These are phyloP conservation scores for Favolaschia claudopus DNA, from an alignment of 768 basidiomycete genomes.

Conservation along the genomic window DNA sequence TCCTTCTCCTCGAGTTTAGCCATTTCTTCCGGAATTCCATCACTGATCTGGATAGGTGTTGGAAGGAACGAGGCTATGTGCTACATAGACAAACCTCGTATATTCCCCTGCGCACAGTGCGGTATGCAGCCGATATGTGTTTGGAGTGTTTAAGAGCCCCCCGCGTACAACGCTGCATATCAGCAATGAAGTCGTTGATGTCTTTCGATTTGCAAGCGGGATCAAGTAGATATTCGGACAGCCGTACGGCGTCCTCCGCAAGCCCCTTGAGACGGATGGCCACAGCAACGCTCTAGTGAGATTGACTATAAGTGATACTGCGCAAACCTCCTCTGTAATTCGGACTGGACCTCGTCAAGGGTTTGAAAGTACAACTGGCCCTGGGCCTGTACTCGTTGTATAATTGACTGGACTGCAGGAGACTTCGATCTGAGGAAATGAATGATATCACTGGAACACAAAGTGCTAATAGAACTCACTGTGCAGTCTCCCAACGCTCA, in stretches of 20 bases:
- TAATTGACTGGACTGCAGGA: constrained; percentile 20
- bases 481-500: constrained; percentile 17
- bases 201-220: not conserved
- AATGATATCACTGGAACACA: not conserved
- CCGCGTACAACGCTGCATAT: not conserved
- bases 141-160: constrained; percentile 8
- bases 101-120: constrained; percentile 5
- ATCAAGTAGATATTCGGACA: not conserved
- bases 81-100: not conserved
- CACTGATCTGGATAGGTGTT: constrained; percentile 15
- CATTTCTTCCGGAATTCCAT: constrained; percentile 20
- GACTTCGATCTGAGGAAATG: constrained; percentile 17
- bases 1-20: constrained; percentile 16
- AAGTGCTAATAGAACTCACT: not conserved
- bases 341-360: constrained; percentile 3
- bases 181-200: constrained; percentile 10
- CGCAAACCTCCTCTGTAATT: constrained; percentile 1
- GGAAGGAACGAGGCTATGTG: not conserved
- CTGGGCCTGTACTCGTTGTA: constrained; percentile 15
- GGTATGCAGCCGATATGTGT: not conserved
- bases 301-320: no score
- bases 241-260: not conserved
- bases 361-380: constrained; percentile 22
- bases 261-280: constrained; percentile 1
- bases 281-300: constrained; percentile 12